A percentile compares a stretch with the other conserved stretches of the same genome.
Evolutionary conservation across 306 rosid species (phyloP).

Genomic region (Rubus idaeus): DNA sequence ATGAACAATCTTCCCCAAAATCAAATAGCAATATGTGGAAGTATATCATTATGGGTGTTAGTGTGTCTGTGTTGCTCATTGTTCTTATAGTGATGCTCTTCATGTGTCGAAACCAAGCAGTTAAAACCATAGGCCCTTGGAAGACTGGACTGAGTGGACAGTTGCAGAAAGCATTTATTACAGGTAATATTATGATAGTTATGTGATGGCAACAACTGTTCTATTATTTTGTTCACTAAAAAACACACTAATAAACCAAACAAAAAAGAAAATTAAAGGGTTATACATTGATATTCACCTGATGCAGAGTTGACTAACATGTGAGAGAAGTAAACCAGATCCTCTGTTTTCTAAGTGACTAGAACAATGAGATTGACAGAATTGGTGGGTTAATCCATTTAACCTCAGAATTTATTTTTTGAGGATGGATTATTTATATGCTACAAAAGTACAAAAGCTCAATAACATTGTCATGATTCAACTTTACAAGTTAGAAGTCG

Average conservation of each 20-base stretch:
- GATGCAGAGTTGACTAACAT: neutral
- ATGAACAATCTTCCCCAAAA: constrained; percentile 11
- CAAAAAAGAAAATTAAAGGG: neutral
- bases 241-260: neutral
- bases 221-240: neutral
- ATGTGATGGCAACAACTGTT: neutral
- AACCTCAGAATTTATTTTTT: too few species aligned
- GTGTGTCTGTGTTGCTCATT: constrained; percentile 43
- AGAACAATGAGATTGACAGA: neutral
- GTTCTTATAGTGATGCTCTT: constrained; percentile 44
- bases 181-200: constrained; percentile 48
- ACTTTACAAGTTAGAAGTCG: too few species aligned
- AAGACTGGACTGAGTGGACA: constrained; percentile 94
- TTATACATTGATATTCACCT: neutral
- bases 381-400: neutral
- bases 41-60: constrained; percentile 33
- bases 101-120: constrained; percentile 65
- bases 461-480: too few species aligned
- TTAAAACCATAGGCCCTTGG: constrained; percentile 76
- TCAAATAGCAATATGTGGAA: constrained; percentile 47
- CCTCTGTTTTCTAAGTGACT: neutral
- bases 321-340: neutral
- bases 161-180: constrained; percentile 84
- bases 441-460: too few species aligned
- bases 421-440: too few species aligned